Evolutionary conservation across 1,139 yeast species (phyloP).

Genomic region (Taiozyma sp.): DNA sequence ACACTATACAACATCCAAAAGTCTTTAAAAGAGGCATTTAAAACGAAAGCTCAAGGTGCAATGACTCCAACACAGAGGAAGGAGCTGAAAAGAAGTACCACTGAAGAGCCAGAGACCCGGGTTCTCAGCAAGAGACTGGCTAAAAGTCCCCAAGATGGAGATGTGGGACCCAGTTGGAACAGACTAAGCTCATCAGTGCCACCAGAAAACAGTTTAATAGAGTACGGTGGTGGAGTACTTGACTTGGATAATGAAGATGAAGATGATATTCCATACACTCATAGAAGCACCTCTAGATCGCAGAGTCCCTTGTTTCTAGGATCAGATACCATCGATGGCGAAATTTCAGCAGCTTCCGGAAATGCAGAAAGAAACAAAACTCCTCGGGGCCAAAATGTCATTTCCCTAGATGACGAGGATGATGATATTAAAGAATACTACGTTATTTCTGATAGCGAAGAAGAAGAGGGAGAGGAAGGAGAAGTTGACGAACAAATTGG

Average conservation of each 20-base stretch:
- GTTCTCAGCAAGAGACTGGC: background rate
- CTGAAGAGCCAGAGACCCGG: background rate
- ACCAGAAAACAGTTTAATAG: background rate
- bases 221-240: background rate
- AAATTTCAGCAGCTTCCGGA: background rate
- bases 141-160: background rate
- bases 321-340: slow-evolving; percentile 4
- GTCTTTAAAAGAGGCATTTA: too few relatives aligned
- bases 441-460: slow-evolving; percentile 17
- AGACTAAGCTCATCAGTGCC: background rate
- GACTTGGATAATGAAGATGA: slow-evolving; percentile 17
- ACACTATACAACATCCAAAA: too few relatives aligned
- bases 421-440: slow-evolving; percentile 14
- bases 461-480: slow-evolving; percentile 8
- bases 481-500: slow-evolving; percentile 5
- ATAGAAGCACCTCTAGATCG: slow-evolving; percentile 13
- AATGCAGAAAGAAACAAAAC: background rate
- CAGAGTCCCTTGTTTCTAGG: slow-evolving; percentile 13
- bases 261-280: slow-evolving; percentile 23
- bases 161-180: background rate
- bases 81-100: background rate
- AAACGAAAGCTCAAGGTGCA: background rate
- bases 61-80: background rate
- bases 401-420: slow-evolving; percentile 4
- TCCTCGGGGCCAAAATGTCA: background rate